Evolutionary conservation across 1,139 yeast genomes (phyloP).

Genomic region (Scheffersomyces stambukii): DNA sequence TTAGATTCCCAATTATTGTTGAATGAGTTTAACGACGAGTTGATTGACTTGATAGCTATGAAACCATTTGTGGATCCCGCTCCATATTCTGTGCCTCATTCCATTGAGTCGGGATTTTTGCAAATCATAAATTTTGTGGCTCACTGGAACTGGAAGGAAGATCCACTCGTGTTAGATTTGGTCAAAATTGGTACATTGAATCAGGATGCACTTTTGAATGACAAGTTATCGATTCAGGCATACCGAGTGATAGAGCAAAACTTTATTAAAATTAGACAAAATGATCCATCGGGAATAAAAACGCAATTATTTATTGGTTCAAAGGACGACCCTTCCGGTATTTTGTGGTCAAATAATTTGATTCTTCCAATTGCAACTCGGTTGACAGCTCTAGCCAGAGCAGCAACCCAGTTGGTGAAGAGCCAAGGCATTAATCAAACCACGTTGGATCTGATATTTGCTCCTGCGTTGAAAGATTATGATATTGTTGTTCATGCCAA

Average conservation of each 20-base stretch:
- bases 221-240: constrained; percentile 57
- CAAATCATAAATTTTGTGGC: constrained; percentile 69
- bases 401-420: constrained; percentile 56
- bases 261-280: constrained; percentile 61
- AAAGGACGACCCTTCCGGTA: constrained; percentile 78
- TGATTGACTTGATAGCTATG: constrained; percentile 76
- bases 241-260: constrained; percentile 60
- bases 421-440: constrained; percentile 40
- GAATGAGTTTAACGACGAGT: constrained; percentile 69
- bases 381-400: constrained; percentile 81
- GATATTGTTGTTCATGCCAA: constrained; percentile 69
- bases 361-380: constrained; percentile 81
- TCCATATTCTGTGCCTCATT: constrained; percentile 75
- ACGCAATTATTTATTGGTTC: constrained; percentile 82
- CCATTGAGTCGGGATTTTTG: constrained; percentile 76
- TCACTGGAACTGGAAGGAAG: constrained; percentile 93
- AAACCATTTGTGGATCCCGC: constrained; percentile 85
- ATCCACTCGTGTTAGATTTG: constrained; percentile 74
- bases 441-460: constrained; percentile 56
- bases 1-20: constrained; percentile 66
- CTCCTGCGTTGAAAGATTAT: constrained; percentile 80
- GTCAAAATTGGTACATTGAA: constrained; percentile 47
- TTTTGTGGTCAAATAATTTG: constrained; percentile 70
- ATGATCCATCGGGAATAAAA: constrained; percentile 77
- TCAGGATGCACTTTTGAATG: constrained; percentile 42